Evolutionary conservation across 768 basidiomycete species (phyloP), one percentile per base, ranked within the genome.

Genomic region (Serendipita indica): DNA sequence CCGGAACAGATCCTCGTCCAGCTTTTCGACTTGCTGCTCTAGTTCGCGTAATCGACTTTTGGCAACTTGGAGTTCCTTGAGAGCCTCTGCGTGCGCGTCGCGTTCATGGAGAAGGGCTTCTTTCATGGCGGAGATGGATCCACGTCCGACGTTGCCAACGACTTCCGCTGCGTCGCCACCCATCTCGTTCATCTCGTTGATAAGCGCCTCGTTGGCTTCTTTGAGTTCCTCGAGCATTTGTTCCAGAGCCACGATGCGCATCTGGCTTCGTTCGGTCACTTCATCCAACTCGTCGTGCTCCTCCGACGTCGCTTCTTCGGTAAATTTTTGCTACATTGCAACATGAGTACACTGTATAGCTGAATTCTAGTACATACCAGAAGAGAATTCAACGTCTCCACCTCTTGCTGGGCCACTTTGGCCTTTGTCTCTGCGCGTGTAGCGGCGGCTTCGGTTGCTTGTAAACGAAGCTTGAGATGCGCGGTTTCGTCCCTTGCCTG

Each of bases 1-100:
- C 57, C 90, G 86, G 66, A 86, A 89, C 5, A 91, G 76, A 7
- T 76, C 74, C 66, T 90, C 89, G 64, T 88, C 85, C 34, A 89
- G 75, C n/a, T 72, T 66, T 25, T 89, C 87, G 33, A 87, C 66
- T 75, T 76, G 56, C 73, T 73, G 1, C 75, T 69, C 14, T 78
- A 74, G 5, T 35, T 68, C 61, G 46, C 73, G 71, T 35, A 66
- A 60, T 35, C 69, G 71, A 0, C 67, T 63, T 30, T 72, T 70
- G 0, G 72, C 70, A 56, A 72, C 69, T 37, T 63, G 62, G 60
- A 56, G 35, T 35, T 59, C 7, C 22, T 52, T 30, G 14, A n/a
- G 25, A 13, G 57, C n/a, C n/a, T 30, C 10, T 1, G 33, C 3
- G 57, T 28, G 22, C 13, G 18, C 32, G 1, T 37, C 27, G 10